Base-by-base conservation (phyloP, 768 basidiomycete genomes). In the Boletus pseudopeckii region DNA sequence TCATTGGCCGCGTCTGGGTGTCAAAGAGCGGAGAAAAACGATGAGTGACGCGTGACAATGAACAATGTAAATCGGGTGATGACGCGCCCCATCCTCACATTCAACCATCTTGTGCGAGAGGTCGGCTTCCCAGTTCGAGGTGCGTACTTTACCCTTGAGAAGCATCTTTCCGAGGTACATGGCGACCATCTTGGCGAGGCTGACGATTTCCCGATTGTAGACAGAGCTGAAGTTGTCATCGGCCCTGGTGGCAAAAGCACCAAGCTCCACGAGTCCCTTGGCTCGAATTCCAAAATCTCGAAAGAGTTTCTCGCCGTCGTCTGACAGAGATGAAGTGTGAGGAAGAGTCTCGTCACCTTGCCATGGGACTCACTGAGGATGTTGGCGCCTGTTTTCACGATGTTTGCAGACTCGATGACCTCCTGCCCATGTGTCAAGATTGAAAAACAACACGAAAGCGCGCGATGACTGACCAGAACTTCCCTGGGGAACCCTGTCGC, bases 1-100 rank as follows among this genome's bases (percentile, higher is more conserved):
- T 81, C 80, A 55, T 81, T 81, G 0, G 80, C 79, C 2, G 80
- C 80, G 54, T 81, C 79, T 80, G 40, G 4, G 9, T 34, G 28
- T 17, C 34, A 34, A 36, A 43, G 14, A 22, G 30, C 10, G 24
- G 28, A 46, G 15, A 24, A 38, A 43, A 34, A 9, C 4, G 24
- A 41, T 33, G 34, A 34, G 56, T 24, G 9, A 47, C 15, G 10
- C 22, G 8, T 0, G 43, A 42, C 38, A 20, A 45, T 41, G 50
- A 18, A 28, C 14, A n/a, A 22, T 7, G 36, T 39, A 30, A 36
- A 34, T 10, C 8, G 2, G n/a, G 39, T n/a, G 36, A 47, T 13
- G 28, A 14, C 24, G 5, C 24, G 18, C 15, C 8, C 7, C 26
- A 28, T 7, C 5, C 61, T 54, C 26, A 77, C 77, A 80, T 54